phyloP scores from a whole-genome alignment of 768 basidiomycete genomes.

The Xerocomellus amylosporus region DNA sequence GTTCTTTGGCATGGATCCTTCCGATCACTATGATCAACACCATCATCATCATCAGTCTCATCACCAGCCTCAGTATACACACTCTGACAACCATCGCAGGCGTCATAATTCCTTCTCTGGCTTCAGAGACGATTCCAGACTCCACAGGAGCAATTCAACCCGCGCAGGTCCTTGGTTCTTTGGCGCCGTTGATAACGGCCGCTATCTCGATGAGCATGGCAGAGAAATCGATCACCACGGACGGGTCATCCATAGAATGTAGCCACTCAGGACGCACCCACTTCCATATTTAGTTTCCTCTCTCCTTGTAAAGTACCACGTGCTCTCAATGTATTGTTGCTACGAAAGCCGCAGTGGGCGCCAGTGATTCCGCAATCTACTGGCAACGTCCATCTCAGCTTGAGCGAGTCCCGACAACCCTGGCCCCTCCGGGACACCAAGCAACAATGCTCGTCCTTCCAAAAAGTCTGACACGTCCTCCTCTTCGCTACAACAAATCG shows the following conservation, averaged over 20 bases:
- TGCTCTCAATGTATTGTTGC: not conserved
- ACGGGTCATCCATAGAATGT: conserved; percentile 26
- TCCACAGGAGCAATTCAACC: conserved; percentile 14
- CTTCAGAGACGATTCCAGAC: conserved; percentile 18
- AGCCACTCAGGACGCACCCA: not conserved
- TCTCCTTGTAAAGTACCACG: not conserved
- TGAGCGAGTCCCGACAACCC: conserved; percentile 33
- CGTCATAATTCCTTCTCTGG: conserved; percentile 27
- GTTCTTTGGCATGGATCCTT: conserved; percentile 34
- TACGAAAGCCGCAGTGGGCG: conserved; percentile 51
- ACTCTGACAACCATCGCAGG: conserved; percentile 15
- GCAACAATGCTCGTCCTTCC: conserved; percentile 54
- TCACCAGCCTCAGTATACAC: not conserved
- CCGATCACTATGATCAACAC: not conserved
- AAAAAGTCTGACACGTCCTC: conserved; percentile 33
- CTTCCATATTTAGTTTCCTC: conserved; percentile 8
- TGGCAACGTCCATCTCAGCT: conserved; percentile 65
- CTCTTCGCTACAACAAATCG: conserved; percentile 1
- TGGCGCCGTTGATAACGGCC: conserved; percentile 17
- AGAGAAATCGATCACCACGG: conserved; percentile 28
- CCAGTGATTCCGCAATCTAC: conserved; percentile 60
- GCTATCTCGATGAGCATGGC: conserved; percentile 25
- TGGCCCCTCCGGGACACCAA: conserved; percentile 33
- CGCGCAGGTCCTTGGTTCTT: conserved; percentile 24
- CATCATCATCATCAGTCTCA: conserved; percentile 8